Conservation (phyloP, 345 rosid genomes). For the Hevea brasiliensis region DNA sequence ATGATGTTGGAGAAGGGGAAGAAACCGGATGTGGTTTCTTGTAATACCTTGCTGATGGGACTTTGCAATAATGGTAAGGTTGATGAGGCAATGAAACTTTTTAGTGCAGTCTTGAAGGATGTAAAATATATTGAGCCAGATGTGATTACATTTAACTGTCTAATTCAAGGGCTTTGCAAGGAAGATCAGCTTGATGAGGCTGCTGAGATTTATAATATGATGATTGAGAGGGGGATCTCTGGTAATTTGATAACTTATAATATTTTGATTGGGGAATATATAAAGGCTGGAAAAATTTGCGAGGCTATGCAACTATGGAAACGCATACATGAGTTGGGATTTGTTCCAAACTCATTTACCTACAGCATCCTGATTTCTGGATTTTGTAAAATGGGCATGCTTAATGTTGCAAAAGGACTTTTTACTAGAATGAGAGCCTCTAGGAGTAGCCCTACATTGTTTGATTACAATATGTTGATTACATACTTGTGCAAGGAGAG, state of each 20-base stretch:
- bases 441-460: conserved; percentile 36
- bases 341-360: conserved; percentile 48
- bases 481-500: conserved; percentile 62
- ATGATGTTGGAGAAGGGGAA: conserved; percentile 55
- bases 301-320: conserved; percentile 65
- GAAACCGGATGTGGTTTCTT: conserved; percentile 51
- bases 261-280: conserved; percentile 46
- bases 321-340: conserved; percentile 37
- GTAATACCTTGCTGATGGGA: conserved; percentile 55
- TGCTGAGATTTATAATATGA: conserved; percentile 39
- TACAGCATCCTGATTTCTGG: conserved; percentile 54
- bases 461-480: conserved; percentile 52
- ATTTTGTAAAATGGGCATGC: conserved; percentile 50
- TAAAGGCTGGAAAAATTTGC: conserved; percentile 43
- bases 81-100: conserved; percentile 58
- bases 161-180: conserved; percentile 63
- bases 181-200: conserved; percentile 48
- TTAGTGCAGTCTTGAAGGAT: conserved; percentile 37
- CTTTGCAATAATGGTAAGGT: conserved; percentile 48
- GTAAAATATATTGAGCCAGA: conserved; percentile 43
- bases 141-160: conserved; percentile 43
- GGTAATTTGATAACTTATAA: conserved; percentile 49
- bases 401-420: conserved; percentile 61
- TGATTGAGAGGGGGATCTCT: conserved; percentile 44
- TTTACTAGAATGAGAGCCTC: conserved; percentile 47